These are phyloP conservation scores for Ulota crispa DNA, from an alignment of 225 moss, liverwort and hornwort genomes.

Conservation along the genomic window DNA sequence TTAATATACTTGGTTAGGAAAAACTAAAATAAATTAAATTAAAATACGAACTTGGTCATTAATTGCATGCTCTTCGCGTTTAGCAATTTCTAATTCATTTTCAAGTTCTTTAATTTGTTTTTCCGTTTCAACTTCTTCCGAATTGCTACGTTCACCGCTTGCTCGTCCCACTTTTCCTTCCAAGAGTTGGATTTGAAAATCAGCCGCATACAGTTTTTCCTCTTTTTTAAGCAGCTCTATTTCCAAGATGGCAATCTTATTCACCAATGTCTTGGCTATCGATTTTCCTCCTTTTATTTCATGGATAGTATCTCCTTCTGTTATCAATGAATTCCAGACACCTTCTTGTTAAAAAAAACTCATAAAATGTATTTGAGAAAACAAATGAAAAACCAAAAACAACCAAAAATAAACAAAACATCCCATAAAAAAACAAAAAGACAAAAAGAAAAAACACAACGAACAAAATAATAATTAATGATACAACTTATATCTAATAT, in stretches of 20 bases:
- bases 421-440: too few species aligned
- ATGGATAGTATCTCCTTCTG: constrained; percentile 68
- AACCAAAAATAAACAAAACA: too few species aligned
- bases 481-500: too few species aligned
- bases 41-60: constrained; percentile 52
- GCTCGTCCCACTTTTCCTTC: constrained; percentile 81
- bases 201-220: constrained; percentile 71
- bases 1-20: too few species aligned
- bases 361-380: too few species aligned
- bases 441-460: too few species aligned
- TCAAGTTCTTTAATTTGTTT: constrained; percentile 69
- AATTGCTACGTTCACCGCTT: constrained; percentile 59
- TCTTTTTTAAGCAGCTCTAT: constrained; percentile 70
- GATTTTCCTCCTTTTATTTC: constrained; percentile 83
- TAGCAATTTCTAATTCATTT: constrained; percentile 46
- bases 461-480: too few species aligned
- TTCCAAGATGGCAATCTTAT: constrained; percentile 60
- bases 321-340: not conserved
- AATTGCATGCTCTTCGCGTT: constrained; percentile 59
- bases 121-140: constrained; percentile 57
- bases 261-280: constrained; percentile 64
- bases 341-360: too few species aligned
- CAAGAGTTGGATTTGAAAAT: constrained; percentile 79
- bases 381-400: too few species aligned
- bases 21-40: not conserved